These are phyloP conservation scores for Lactarius quietus DNA, from an alignment of 768 basidiomycete species.

Conservation along the genomic window DNA sequence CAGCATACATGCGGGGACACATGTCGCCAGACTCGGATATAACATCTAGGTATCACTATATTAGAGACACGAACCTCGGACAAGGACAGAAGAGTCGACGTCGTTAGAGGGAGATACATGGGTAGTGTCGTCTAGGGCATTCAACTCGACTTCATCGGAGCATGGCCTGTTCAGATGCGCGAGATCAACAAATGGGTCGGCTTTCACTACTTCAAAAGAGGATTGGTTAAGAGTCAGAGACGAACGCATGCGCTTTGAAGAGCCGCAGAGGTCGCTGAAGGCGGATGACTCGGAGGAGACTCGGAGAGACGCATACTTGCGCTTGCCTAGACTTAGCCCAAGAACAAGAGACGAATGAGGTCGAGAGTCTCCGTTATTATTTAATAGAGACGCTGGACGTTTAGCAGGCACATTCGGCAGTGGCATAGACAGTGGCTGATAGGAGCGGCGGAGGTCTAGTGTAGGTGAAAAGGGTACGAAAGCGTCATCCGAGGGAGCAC, in stretches of 20 bases:
- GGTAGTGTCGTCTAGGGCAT: conserved; percentile 3
- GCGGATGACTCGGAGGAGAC: conserved; percentile 15
- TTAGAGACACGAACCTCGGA: conserved; percentile 1
- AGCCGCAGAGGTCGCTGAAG: conserved; percentile 44
- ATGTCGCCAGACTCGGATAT: too few relatives aligned
- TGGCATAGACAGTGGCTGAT: background rate
- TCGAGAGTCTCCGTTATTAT: conserved; percentile 5
- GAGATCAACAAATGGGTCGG: conserved; percentile 26
- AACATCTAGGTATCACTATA: too few relatives aligned
- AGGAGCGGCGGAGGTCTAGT: background rate
- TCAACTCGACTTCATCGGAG: background rate
- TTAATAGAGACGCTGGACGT: conserved; percentile 7
- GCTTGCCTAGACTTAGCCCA: conserved; percentile 12
- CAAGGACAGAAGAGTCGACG: background rate
- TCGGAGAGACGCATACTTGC: conserved; percentile 9
- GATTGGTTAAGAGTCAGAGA: conserved; percentile 38
- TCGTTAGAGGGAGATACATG: background rate
- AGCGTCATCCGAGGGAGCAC: background rate
- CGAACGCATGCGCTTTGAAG: conserved; percentile 45
- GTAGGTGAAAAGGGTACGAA: background rate
- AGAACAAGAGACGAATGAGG: background rate
- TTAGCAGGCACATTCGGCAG: conserved; percentile 10
- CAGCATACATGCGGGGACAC: background rate
- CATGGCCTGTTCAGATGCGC: background rate
- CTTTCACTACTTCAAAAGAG: conserved; percentile 31